Evolutionary conservation across 2,329 filamentous ascomycete genomes (phyloP).

Genomic region (Ophiostoma himal-ulmi): DNA sequence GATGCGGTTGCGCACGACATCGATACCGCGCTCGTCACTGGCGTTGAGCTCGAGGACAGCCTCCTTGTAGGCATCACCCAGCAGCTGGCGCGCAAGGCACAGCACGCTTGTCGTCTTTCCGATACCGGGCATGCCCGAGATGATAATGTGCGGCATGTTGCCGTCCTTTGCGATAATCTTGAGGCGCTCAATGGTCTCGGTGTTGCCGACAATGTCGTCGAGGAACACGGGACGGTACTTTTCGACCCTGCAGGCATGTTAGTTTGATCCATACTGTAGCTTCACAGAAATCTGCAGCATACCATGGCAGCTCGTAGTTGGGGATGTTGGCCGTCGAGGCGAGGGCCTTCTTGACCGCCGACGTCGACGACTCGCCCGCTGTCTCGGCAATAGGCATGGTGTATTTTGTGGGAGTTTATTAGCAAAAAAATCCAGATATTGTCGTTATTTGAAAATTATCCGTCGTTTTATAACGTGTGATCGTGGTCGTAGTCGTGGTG

Average conservation of each 20-base stretch:
- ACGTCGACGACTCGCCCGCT: slow-evolving; percentile 55
- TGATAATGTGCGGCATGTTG: slow-evolving; percentile 99
- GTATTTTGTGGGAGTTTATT: neutral
- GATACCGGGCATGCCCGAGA: slow-evolving; percentile 98
- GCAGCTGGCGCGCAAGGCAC: slow-evolving; percentile 82
- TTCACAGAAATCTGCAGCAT: neutral
- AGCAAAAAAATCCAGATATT: neutral
- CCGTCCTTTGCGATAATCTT: slow-evolving; percentile 98
- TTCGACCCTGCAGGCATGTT: slow-evolving; percentile 66
- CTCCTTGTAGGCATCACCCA: slow-evolving; percentile 94
- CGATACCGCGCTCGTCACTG: slow-evolving; percentile 92
- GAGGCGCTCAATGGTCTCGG: slow-evolving; percentile 90
- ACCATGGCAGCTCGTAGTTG: slow-evolving; percentile 77
- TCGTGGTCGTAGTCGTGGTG: neutral
- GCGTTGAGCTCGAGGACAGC: slow-evolving; percentile 95
- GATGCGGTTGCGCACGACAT: slow-evolving; percentile 94
- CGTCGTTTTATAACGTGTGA: neutral
- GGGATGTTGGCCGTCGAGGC: slow-evolving; percentile 44
- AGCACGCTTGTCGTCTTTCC: slow-evolving; percentile 96
- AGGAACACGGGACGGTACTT: slow-evolving; percentile 95
- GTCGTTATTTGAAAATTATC: neutral
- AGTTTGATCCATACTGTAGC: neutral
- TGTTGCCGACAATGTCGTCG: slow-evolving; percentile 96
- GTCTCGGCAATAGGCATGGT: slow-evolving; percentile 45
- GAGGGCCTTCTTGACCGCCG: slow-evolving; percentile 51